These are phyloP conservation scores for Parachlorella kessleri DNA, from an alignment of 139 green algal genomes.

Conservation along the genomic window DNA sequence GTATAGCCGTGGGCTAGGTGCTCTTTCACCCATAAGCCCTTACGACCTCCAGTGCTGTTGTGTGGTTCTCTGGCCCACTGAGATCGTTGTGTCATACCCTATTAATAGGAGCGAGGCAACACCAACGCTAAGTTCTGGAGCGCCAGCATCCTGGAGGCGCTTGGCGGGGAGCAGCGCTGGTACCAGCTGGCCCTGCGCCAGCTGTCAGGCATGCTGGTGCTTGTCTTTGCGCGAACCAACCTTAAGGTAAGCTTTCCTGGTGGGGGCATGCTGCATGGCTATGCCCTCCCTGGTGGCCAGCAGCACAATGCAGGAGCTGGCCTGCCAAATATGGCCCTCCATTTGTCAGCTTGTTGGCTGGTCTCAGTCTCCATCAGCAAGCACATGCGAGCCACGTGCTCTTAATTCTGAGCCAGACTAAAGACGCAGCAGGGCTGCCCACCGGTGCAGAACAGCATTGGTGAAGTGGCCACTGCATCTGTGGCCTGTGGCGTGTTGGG, in stretches of 20 bases:
- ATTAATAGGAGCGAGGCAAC: conserved; percentile 78
- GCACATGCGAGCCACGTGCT: conserved; percentile 7
- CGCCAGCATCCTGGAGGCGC: conserved; percentile 34
- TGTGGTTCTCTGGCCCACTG: too few species aligned
- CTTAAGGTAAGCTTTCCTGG: too few species aligned
- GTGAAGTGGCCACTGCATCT: conserved; percentile 79
- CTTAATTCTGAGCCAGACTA: not conserved
- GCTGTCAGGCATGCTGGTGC: conserved; percentile 82
- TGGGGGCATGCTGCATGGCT: too few species aligned
- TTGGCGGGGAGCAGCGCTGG: conserved; percentile 50
- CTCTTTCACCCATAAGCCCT: too few species aligned
- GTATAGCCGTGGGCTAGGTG: too few species aligned
- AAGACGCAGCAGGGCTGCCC: not conserved
- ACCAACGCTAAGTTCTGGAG: conserved; percentile 78
- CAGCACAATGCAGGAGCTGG: too few species aligned
- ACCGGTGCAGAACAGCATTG: conserved; percentile 40
- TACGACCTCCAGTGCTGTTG: too few species aligned
- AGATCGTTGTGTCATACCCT: too few species aligned
- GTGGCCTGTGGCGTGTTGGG: conserved; percentile 92
- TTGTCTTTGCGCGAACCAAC: conserved; percentile 68
- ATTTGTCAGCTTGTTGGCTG: too few species aligned
- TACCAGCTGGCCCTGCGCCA: conserved; percentile 76
- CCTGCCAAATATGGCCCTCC: too few species aligned
- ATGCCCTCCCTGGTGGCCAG: too few species aligned
- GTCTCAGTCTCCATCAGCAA: too few species aligned